Percentiles rank a stretch among this genome's conserved stretches.
Evolutionary conservation across 164 flowering plant species (phyloP).

Genomic region (Buxus sempervirens): DNA sequence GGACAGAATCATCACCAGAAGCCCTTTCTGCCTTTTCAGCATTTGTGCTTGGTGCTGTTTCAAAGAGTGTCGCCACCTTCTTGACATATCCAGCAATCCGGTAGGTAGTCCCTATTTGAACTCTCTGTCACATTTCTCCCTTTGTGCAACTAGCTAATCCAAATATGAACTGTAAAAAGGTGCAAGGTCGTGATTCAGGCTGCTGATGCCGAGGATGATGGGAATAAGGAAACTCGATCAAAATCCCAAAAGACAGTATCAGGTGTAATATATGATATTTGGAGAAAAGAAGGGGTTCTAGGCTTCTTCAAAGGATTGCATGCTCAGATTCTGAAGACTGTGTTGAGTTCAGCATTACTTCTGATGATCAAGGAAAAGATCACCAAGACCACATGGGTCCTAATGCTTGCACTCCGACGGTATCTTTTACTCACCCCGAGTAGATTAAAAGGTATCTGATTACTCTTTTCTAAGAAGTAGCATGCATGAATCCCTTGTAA

Average conservation of each 20-base stretch:
- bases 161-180: constrained; percentile 31
- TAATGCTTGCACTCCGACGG: constrained; percentile 51
- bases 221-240: constrained; percentile 19
- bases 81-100: constrained; percentile 87
- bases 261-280: constrained; percentile 39
- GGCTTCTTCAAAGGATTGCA: constrained; percentile 76
- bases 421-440: constrained; percentile 37
- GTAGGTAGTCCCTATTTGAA: constrained; percentile 22
- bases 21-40: constrained; percentile 79
- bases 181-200: constrained; percentile 88
- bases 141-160: constrained; percentile 26
- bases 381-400: constrained; percentile 61
- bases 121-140: constrained; percentile 11
- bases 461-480: no score
- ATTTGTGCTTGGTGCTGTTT: constrained; percentile 67
- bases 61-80: constrained; percentile 72
- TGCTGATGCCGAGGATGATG: constrained; percentile 51
- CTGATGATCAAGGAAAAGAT: constrained; percentile 84
- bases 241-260: constrained; percentile 39
- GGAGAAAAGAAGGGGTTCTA: constrained; percentile 59
- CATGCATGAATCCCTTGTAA: no score
- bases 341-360: constrained; percentile 70
- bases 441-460: constrained; percentile 39
- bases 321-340: constrained; percentile 80
- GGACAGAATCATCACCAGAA: constrained; percentile 41